Evolutionary conservation across 169 alveolate species (phyloP).

Genomic region (Amoebophrya sp.): DNA sequence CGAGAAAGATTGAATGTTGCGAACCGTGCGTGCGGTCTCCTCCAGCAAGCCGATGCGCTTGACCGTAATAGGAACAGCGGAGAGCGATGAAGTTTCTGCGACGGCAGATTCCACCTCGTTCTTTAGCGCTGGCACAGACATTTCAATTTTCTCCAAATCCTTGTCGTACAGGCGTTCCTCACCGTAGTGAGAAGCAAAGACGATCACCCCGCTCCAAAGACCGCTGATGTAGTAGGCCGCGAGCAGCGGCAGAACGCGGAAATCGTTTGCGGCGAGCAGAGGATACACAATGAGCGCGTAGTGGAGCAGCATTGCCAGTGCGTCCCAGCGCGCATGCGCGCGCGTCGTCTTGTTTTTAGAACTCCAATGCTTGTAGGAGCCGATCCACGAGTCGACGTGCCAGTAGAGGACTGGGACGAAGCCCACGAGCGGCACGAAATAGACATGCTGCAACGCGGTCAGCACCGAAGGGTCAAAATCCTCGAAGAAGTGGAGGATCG

Average conservation of each 20-base stretch:
- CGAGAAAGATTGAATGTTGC: conserved; percentile 25
- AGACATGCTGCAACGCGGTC: not conserved
- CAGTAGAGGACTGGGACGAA: not conserved
- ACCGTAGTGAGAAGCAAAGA: conserved; percentile 29
- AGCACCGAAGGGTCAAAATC: not conserved
- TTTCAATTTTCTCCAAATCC: not conserved
- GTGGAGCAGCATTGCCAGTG: conserved; percentile 26
- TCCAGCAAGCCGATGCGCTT: not conserved
- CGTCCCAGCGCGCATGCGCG: conserved; percentile 30
- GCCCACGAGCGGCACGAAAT: conserved; percentile 19
- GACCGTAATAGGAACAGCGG: not conserved
- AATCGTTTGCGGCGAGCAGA: not conserved
- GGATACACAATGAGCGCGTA: not conserved
- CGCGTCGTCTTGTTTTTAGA: conserved; percentile 13
- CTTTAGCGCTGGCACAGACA: not conserved
- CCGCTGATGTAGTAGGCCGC: conserved; percentile 19
- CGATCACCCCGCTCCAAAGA: not conserved
- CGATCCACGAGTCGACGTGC: not conserved
- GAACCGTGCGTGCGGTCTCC: conserved; percentile 8
- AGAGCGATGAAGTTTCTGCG: not conserved
- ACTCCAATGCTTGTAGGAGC: not conserved
- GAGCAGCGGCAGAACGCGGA: not conserved
- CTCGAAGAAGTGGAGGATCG: conserved; percentile 32
- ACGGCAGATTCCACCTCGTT: not conserved
- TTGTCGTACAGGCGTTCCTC: not conserved